These are phyloP conservation scores for Dalbergia oliveri DNA, from an alignment of 306 rosid genomes.

Conservation along the genomic window DNA sequence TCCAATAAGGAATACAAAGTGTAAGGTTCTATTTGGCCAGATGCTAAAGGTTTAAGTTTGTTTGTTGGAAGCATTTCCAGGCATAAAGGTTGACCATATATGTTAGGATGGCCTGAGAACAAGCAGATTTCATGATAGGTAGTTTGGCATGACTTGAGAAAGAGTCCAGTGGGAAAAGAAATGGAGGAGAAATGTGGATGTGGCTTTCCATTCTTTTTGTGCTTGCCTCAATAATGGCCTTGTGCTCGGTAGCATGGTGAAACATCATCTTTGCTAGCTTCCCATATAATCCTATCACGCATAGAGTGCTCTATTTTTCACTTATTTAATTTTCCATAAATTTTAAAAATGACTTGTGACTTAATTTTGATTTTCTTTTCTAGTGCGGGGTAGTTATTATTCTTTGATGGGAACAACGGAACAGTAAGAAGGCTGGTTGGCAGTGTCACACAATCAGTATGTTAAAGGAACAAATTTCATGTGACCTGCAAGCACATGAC, in stretches of 20 bases:
- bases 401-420: too few species aligned
- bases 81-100: slow-evolving; percentile 22
- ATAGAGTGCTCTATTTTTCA: not conserved
- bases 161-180: slow-evolving; percentile 47
- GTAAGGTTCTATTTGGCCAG: slow-evolving; percentile 33
- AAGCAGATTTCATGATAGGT: slow-evolving; percentile 27
- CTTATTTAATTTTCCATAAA: not conserved
- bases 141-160: slow-evolving; percentile 41
- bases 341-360: not conserved
- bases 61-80: slow-evolving; percentile 20
- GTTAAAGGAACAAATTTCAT: too few species aligned
- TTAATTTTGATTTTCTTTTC: not conserved
- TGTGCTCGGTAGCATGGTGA: slow-evolving; percentile 11
- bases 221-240: slow-evolving; percentile 44
- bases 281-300: not conserved
- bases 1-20: slow-evolving; percentile 25
- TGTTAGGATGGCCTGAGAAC: slow-evolving; percentile 37
- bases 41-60: slow-evolving; percentile 19
- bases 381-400: too few species aligned
- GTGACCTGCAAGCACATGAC: slow-evolving; percentile 8
- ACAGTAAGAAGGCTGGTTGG: too few species aligned
- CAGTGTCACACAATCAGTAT: too few species aligned
- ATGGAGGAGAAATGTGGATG: slow-evolving; percentile 30
- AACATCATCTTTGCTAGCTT: not conserved
- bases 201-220: slow-evolving; percentile 47